Evolutionary conservation across 139 green algal genomes (phyloP).

Genomic region (Volvox africanus): DNA sequence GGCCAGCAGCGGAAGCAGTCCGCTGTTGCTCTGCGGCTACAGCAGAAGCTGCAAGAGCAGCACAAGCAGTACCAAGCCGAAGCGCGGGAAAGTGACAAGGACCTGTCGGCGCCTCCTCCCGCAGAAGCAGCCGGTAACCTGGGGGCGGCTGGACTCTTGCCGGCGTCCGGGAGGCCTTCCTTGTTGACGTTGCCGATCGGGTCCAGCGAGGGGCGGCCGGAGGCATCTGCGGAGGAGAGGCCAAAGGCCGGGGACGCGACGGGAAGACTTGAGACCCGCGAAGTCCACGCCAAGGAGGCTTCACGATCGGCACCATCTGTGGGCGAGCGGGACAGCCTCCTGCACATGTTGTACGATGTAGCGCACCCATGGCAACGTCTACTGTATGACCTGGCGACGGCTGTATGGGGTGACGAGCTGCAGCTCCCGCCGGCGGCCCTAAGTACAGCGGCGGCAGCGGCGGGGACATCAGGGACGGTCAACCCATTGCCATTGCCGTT

Average conservation of each 20-base stretch:
- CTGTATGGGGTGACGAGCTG: neutral
- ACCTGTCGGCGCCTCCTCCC: too few relatives aligned
- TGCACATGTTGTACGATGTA: neutral
- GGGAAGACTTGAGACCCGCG: too few relatives aligned
- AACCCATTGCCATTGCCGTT: neutral
- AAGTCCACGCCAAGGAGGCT: too few relatives aligned
- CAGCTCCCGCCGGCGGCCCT: neutral
- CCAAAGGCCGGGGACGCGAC: neutral
- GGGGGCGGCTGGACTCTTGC: too few relatives aligned
- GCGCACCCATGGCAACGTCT: neutral
- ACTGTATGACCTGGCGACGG: neutral
- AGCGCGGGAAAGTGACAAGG: too few relatives aligned
- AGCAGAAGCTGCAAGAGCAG: too few relatives aligned
- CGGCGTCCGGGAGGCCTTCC: too few relatives aligned
- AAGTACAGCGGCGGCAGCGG: neutral
- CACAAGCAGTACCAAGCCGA: too few relatives aligned
- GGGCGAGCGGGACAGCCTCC: neutral
- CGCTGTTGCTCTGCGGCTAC: neutral
- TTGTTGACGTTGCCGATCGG: too few relatives aligned
- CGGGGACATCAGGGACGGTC: neutral
- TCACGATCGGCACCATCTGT: neutral
- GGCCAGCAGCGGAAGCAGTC: neutral
- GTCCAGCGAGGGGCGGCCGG: neutral
- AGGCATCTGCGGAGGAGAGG: neutral
- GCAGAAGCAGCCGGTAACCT: too few relatives aligned